A percentile compares a stretch with the other conserved stretches of the same genome.
These are phyloP conservation scores for Backusella mclennaniae DNA, from an alignment of 192 early-diverging fungal species.

Conservation along the genomic window DNA sequence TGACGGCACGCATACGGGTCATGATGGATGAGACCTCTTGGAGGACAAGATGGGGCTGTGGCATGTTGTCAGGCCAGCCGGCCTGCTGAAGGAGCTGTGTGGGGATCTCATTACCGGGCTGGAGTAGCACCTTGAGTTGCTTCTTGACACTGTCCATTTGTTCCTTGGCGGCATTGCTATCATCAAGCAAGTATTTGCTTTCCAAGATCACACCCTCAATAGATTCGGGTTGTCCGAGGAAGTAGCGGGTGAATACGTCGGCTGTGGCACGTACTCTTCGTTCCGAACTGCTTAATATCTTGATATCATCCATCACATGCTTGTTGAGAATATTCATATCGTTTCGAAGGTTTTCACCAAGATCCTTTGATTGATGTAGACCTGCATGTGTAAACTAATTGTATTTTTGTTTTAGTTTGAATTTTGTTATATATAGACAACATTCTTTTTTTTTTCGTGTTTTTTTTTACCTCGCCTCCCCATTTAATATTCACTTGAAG, in stretches of 20 bases:
- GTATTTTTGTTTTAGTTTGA: background rate
- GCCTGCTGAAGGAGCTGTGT: slow-evolving; percentile 15
- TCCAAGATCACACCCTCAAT: slow-evolving; percentile 66
- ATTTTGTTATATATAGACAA: background rate
- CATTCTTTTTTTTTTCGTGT: too few species aligned
- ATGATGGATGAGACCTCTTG: slow-evolving; percentile 72
- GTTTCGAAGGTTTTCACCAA: slow-evolving; percentile 90
- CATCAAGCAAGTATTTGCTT: slow-evolving; percentile 92
- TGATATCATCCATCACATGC: slow-evolving; percentile 82
- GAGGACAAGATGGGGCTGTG: slow-evolving; percentile 48
- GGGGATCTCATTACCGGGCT: slow-evolving; percentile 31
- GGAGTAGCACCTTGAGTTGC: slow-evolving; percentile 53
- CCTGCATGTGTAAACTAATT: slow-evolving; percentile 89
- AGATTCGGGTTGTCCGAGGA: slow-evolving; percentile 59
- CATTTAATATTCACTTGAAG: slow-evolving; percentile 97
- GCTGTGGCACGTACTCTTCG: slow-evolving; percentile 87
- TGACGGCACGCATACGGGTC: slow-evolving; percentile 60
- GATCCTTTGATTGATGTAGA: slow-evolving; percentile 82
- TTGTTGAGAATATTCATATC: slow-evolving; percentile 89
- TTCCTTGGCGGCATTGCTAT: slow-evolving; percentile 92
- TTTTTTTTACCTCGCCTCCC: slow-evolving; percentile 74
- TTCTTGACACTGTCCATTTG: slow-evolving; percentile 86
- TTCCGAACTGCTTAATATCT: slow-evolving; percentile 84
- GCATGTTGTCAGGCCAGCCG: slow-evolving; percentile 40
- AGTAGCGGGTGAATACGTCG: slow-evolving; percentile 70